phyloP scores from a whole-genome alignment of 306 rosid species.

The Trifolium subterraneum region DNA sequence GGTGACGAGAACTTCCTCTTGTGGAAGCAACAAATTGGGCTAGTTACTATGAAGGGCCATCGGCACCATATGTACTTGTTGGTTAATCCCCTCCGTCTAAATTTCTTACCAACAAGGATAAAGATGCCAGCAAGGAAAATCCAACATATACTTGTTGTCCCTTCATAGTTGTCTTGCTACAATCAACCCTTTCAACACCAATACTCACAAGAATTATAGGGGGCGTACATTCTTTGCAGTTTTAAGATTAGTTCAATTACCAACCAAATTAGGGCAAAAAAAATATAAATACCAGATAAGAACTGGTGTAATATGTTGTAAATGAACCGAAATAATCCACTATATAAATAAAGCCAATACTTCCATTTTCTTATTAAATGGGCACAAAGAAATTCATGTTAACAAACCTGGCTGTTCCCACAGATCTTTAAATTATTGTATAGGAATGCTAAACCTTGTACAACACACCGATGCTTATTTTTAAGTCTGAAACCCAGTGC shows the following conservation, averaged over 20 bases:
- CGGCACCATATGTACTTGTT: not conserved
- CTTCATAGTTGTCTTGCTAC: too few species aligned
- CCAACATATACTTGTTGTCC: too few species aligned
- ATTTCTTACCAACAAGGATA: not conserved
- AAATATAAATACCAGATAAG: not conserved
- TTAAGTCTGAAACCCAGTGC: constrained; percentile 88
- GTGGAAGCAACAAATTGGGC: not conserved
- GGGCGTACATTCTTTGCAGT: not conserved
- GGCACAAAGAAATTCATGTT: constrained; percentile 12
- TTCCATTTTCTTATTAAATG: constrained; percentile 13
- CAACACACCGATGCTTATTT: constrained; percentile 84
- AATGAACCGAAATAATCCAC: constrained; percentile 16
- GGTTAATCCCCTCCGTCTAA: not conserved
- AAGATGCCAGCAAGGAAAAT: not conserved
- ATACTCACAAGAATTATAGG: not conserved
- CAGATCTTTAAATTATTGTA: constrained; percentile 70
- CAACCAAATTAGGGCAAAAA: not conserved
- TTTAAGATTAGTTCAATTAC: not conserved
- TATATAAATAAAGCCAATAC: not conserved
- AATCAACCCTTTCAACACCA: not conserved
- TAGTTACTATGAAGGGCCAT: not conserved
- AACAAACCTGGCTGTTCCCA: constrained; percentile 79
- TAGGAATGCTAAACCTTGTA: constrained; percentile 90
- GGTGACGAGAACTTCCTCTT: not conserved
- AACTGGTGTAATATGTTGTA: constrained; percentile 2